A percentile compares a stretch with the other conserved stretches of the same genome.
These are phyloP conservation scores for Chalaropsis ovoidea DNA, from an alignment of 2,329 filamentous ascomycete genomes.

Conservation along the genomic window DNA sequence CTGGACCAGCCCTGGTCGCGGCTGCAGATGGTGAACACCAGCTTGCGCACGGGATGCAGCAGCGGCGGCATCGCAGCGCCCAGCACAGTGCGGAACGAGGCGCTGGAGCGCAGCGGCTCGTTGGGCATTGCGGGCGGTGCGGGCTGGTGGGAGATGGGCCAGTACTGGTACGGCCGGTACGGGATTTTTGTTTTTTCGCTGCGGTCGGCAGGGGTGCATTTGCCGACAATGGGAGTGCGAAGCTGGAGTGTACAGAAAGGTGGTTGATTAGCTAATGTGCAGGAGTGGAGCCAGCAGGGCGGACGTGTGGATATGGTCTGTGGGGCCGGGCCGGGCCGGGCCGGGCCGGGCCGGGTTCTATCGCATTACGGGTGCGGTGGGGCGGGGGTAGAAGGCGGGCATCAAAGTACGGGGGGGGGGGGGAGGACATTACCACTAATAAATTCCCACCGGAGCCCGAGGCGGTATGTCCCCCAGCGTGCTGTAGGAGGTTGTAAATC, in stretches of 20 bases:
- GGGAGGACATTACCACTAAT: conserved; percentile 12
- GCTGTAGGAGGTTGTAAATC: too few relatives aligned
- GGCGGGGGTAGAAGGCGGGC: too few relatives aligned
- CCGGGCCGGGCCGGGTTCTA: too few relatives aligned
- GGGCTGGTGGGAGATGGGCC: neutral
- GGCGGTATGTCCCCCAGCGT: too few relatives aligned
- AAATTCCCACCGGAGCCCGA: neutral
- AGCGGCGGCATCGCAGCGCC: conserved; percentile 33
- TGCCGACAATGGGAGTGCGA: conserved; percentile 30
- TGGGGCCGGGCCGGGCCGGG: too few relatives aligned
- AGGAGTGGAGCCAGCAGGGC: neutral
- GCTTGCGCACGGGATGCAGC: conserved; percentile 46
- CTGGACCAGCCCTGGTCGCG: conserved; percentile 51
- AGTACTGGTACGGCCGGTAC: conserved; percentile 6
- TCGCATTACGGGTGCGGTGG: too few relatives aligned
- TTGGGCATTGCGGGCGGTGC: neutral
- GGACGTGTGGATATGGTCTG: too few relatives aligned
- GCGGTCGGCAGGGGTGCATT: neutral
- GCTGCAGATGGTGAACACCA: conserved; percentile 50
- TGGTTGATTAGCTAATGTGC: neutral
- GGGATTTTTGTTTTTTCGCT: too few relatives aligned
- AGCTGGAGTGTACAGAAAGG: conserved; percentile 32
- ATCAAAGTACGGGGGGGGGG: neutral
- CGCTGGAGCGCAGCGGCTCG: neutral
- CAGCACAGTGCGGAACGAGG: neutral